A percentile compares a stretch with the other conserved stretches of the same genome.
Conservation (phyloP, 2,329 filamentous ascomycete species). For the Scytalidium lignicola region DNA sequence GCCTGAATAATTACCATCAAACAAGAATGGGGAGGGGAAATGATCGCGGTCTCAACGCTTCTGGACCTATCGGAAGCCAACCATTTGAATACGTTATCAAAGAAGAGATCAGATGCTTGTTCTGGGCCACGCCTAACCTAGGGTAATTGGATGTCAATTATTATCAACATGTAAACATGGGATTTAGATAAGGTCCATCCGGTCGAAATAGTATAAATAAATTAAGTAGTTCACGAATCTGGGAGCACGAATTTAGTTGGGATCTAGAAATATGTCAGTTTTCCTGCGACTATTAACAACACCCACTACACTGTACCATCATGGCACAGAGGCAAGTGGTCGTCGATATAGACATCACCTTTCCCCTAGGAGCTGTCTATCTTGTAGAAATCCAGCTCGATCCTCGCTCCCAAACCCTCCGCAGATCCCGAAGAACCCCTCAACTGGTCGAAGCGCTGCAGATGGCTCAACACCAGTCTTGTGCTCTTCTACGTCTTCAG, state of each 20-base stretch:
- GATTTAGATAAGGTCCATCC: too few relatives aligned
- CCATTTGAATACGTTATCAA: not conserved
- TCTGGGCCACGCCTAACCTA: not conserved
- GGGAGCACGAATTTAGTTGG: too few relatives aligned
- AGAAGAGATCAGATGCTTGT: not conserved
- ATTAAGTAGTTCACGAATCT: too few relatives aligned
- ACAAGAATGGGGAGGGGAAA: too few relatives aligned
- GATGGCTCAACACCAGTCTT: slow-evolving; percentile 19
- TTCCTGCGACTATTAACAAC: too few relatives aligned
- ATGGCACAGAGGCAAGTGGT: not conserved
- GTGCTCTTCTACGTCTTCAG: slow-evolving; percentile 34
- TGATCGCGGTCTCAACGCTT: not conserved
- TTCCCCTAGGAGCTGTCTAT: slow-evolving; percentile 18
- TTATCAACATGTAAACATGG: too few relatives aligned
- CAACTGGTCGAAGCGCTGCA: slow-evolving; percentile 28
- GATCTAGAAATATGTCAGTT: too few relatives aligned
- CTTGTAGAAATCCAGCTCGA: slow-evolving; percentile 17
- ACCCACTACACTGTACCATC: not conserved
- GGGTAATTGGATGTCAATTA: too few relatives aligned
- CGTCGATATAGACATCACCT: not conserved
- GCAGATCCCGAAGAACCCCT: slow-evolving; percentile 30
- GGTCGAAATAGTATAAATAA: too few relatives aligned
- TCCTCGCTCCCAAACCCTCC: slow-evolving; percentile 22
- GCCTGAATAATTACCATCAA: too few relatives aligned
- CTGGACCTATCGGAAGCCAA: not conserved